A percentile compares a stretch with the other conserved stretches of the same genome.
phyloP scores from a whole-genome alignment of 257 asterid genomes.

The Capsicum pubescens region DNA sequence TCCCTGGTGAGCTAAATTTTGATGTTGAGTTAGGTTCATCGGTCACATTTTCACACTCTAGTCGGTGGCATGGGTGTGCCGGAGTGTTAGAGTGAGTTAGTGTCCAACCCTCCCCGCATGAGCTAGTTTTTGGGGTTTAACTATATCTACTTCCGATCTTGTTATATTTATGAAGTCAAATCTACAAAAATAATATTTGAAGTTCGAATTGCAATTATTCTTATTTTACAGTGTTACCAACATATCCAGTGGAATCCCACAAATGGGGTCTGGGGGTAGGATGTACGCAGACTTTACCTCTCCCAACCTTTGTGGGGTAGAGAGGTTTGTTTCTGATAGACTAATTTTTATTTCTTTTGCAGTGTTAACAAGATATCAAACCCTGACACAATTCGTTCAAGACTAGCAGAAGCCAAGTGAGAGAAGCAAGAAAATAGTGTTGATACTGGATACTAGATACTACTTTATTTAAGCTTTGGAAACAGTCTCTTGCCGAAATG shows the following conservation, averaged over 20 bases:
- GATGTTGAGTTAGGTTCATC: background rate
- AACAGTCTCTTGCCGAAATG: too few species aligned
- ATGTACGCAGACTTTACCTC: too few species aligned
- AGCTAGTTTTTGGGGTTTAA: background rate
- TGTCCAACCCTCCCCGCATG: too few species aligned
- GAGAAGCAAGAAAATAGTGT: background rate
- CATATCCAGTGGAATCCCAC: too few species aligned
- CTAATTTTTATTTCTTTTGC: conserved; percentile 35
- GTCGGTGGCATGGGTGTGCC: background rate
- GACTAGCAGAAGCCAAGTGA: conserved; percentile 61
- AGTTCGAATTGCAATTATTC: background rate
- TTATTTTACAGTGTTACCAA: conserved; percentile 24
- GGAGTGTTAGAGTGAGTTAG: background rate
- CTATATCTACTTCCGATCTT: background rate
- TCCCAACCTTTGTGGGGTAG: too few species aligned
- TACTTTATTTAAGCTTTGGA: too few species aligned
- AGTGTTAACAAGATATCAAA: conserved; percentile 69
- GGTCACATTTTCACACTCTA: background rate
- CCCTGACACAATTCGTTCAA: conserved; percentile 55
- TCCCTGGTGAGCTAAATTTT: background rate
- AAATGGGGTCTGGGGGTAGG: too few species aligned
- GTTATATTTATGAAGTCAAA: background rate
- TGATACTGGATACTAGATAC: background rate
- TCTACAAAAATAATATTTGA: background rate
- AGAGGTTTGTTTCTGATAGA: too few species aligned